Evolutionary conservation across 2,329 filamentous ascomycete genomes (phyloP), one percentile per base, ranked within the genome.

Genomic region (Penicillium nordicum): DNA sequence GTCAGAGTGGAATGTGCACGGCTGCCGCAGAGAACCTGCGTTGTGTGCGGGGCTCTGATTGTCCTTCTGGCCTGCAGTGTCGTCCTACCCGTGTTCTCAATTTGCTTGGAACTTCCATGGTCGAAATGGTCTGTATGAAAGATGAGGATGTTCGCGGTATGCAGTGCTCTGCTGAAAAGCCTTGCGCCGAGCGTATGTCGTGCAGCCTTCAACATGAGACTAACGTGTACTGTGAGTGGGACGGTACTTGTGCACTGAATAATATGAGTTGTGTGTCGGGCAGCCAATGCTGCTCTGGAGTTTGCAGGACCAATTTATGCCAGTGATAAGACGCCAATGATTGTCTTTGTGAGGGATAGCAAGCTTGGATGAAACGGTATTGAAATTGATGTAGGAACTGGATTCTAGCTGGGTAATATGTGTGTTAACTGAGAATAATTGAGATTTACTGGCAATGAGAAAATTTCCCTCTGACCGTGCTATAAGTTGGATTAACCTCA

Each of bases 91-190:
- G 42, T 25, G 18, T 32, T n/a, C 4, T 40, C 2, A 32, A 53
- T 29, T 16, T 7, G 4, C 16, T 38, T 25, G 50, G 50, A 18
- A 8, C 11, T n/a, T 38, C 50, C 11, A 40, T 6, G 30, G 34
- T 47, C 11, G 42, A 47, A 14, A 53, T 14, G 25, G 14, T 53
- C 34, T 53, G 50, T n/a, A 53, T 53, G 50, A 23, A 30, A 21
- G 14, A 23, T 12, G 18, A 40, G 14, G 42, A 53, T 40, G 34
- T 30, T 40, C 42, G 50, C 4, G 34, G 50, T 5, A 11, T 14
- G 5, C 32, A 38, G 42, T 53, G 50, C 8, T 52, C 50, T 16
- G 5, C 41, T 12, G 40, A 45, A 12, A 37, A 3, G 18, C 42
- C 32, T 25, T 53, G 50, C 18, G 18, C 34, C 8, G 43, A 32